Conservation (phyloP, 2,329 filamentous ascomycete genomes). For the Fusarium sp. region DNA sequence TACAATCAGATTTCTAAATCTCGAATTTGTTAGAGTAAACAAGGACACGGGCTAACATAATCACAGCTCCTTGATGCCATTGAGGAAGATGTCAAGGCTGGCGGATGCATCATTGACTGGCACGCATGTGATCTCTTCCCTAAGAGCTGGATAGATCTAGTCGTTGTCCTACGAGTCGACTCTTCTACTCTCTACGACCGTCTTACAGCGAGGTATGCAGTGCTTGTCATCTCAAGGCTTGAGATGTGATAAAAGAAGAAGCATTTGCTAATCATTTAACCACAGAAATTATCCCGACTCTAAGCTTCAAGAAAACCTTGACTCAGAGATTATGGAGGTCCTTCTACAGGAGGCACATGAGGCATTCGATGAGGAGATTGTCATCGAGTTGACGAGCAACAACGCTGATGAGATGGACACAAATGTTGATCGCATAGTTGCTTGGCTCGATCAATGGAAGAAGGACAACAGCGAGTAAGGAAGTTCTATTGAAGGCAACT, state of each 20-base stretch:
- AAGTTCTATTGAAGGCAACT: not conserved
- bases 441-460: conserved; percentile 88
- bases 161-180: conserved; percentile 88
- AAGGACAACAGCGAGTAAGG: conserved; percentile 61
- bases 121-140: conserved; percentile 97
- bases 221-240: not conserved
- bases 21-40: not conserved
- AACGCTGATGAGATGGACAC: conserved; percentile 84
- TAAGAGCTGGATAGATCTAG: conserved; percentile 91
- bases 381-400: conserved; percentile 89
- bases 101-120: conserved; percentile 95
- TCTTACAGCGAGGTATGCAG: conserved; percentile 73
- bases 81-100: conserved; percentile 80
- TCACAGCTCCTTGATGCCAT: conserved; percentile 84
- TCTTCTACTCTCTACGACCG: conserved; percentile 87
- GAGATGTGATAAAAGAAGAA: not conserved
- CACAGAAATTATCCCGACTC: conserved; percentile 80
- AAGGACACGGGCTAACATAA: conserved; percentile 15
- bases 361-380: conserved; percentile 85
- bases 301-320: conserved; percentile 95
- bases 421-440: conserved; percentile 85
- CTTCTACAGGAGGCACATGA: conserved; percentile 90
- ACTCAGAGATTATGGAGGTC: conserved; percentile 98
- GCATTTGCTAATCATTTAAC: not conserved
- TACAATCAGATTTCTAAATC: not conserved